These are phyloP conservation scores for Pistacia vera DNA, from an alignment of 345 rosid genomes.

Conservation along the genomic window DNA sequence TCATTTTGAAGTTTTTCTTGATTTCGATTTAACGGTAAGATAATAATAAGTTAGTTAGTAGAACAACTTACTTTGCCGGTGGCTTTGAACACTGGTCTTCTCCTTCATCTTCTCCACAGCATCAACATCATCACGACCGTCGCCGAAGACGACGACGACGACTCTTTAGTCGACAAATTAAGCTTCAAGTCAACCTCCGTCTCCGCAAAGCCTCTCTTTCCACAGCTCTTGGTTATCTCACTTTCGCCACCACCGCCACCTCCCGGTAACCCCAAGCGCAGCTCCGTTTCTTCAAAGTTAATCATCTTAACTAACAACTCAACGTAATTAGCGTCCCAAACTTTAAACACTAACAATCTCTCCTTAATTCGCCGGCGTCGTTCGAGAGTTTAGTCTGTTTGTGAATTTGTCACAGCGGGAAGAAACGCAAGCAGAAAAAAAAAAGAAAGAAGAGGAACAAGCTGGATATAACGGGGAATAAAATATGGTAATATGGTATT, in stretches of 20 bases:
- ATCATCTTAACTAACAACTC: slow-evolving; percentile 39
- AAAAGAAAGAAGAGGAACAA: not conserved
- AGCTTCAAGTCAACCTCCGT: slow-evolving; percentile 72
- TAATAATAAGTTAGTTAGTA: too few species aligned
- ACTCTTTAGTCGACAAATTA: slow-evolving; percentile 53
- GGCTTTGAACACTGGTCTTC: slow-evolving; percentile 37
- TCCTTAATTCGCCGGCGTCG: slow-evolving; percentile 6
- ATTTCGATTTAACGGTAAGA: too few species aligned
- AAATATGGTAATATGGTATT: slow-evolving; percentile 33
- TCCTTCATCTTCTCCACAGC: slow-evolving; percentile 36
- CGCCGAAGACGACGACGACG: slow-evolving; percentile 2
- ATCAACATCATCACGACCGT: not conserved
- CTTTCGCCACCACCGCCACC: slow-evolving; percentile 28
- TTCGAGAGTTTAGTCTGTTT: not conserved
- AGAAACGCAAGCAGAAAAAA: too few species aligned
- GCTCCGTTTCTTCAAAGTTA: slow-evolving; percentile 88
- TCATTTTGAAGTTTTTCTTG: too few species aligned
- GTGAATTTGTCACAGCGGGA: not conserved
- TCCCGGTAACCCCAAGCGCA: slow-evolving; percentile 74
- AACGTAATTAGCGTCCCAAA: not conserved
- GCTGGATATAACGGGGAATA: slow-evolving; percentile 15
- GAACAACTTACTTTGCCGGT: slow-evolving; percentile 56
- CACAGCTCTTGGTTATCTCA: slow-evolving; percentile 31
- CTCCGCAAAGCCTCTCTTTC: slow-evolving; percentile 74
- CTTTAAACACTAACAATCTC: not conserved